phyloP scores from a whole-genome alignment of 768 basidiomycete species.

The Suillus discolor region DNA sequence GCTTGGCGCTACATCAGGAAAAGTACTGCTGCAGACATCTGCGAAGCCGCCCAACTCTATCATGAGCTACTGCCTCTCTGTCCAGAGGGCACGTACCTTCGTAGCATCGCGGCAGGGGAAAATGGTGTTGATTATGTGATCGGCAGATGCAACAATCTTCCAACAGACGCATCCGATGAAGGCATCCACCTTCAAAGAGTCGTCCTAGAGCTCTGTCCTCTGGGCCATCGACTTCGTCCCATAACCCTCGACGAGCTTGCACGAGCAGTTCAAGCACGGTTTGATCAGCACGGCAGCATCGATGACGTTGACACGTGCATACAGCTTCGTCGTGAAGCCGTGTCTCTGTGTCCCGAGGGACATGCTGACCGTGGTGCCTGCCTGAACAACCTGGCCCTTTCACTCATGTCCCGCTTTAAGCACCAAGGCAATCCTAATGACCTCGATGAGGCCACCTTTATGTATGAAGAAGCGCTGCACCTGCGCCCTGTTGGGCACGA shows the following conservation, averaged over 20 bases:
- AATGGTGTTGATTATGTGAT: neutral
- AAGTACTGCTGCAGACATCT: neutral
- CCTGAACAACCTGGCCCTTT: no score
- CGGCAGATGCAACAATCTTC: neutral
- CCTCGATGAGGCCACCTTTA: no score
- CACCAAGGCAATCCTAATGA: no score
- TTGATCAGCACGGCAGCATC: neutral
- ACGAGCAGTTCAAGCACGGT: no score
- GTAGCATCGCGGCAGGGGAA: neutral
- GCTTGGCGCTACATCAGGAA: neutral
- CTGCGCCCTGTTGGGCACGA: no score
- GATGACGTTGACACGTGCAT: neutral
- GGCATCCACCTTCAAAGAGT: neutral
- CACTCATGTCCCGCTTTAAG: no score
- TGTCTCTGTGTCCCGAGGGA: no score
- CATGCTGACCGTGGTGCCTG: no score
- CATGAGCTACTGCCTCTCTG: neutral
- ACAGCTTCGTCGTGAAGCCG: neutral
- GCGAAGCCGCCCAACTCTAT: neutral
- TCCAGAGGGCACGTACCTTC: neutral
- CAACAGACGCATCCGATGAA: neutral
- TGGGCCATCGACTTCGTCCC: neutral
- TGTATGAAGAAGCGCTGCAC: no score
- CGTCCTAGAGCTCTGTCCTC: neutral
- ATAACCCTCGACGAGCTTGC: neutral